Conservation (phyloP, 192 early-diverging fungal species). For the Geranomyces variabilis region DNA sequence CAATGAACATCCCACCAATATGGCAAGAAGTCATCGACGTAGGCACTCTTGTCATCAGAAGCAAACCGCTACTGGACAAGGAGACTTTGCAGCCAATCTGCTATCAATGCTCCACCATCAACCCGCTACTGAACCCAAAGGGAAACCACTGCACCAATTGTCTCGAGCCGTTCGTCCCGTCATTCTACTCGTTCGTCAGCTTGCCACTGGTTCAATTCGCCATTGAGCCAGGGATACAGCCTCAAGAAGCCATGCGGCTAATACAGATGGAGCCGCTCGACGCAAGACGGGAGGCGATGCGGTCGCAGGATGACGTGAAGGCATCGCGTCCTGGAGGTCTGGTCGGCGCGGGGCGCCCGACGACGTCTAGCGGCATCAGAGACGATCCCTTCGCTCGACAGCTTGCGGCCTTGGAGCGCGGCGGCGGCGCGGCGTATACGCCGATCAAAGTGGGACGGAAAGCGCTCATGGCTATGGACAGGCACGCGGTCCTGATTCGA, state of each 20-base stretch:
- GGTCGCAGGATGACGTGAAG: constrained; percentile 4
- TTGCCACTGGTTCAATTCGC: constrained; percentile 56
- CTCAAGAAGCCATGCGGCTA: constrained; percentile 42
- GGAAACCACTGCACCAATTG: constrained; percentile 51
- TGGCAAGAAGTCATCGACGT: constrained; percentile 61
- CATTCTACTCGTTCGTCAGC: constrained; percentile 58
- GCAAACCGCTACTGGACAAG: constrained; percentile 49
- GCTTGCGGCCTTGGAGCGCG: constrained; percentile 36
- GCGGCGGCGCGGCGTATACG: constrained; percentile 33
- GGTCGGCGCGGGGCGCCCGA: constrained; percentile 23
- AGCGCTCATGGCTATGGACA: constrained; percentile 40
- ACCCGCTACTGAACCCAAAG: constrained; percentile 51
- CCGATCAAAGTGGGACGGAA: constrained; percentile 42
- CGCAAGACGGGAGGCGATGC: neutral
- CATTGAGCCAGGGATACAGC: constrained; percentile 46
- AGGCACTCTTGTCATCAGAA: constrained; percentile 44
- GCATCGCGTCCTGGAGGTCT: constrained; percentile 14
- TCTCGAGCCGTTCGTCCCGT: constrained; percentile 51
- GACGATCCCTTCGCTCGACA: constrained; percentile 41
- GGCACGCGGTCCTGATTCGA: constrained; percentile 44
- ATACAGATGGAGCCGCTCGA: constrained; percentile 42
- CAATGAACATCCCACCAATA: constrained; percentile 37
- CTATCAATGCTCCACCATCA: constrained; percentile 50
- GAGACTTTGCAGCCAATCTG: constrained; percentile 51
- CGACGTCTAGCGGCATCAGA: neutral